These are phyloP conservation scores for Chaetomium strumarium DNA, from an alignment of 2,329 filamentous ascomycete species.

Conservation along the genomic window DNA sequence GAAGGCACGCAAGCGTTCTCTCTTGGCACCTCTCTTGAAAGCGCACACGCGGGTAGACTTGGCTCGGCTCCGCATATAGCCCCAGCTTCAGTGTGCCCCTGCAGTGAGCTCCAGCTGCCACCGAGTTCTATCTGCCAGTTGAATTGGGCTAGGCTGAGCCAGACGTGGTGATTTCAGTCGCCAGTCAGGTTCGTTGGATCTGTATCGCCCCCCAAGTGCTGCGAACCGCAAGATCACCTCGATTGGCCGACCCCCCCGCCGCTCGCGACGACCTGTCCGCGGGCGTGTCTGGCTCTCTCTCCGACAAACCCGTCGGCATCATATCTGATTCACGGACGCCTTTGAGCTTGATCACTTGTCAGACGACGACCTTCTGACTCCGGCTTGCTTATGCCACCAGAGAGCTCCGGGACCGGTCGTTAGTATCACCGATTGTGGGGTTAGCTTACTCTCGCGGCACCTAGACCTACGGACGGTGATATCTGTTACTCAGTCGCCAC, in stretches of 20 bases:
- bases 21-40: conserved; percentile 1
- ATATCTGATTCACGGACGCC: conserved; percentile 16
- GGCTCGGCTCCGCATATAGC: conserved; percentile 18
- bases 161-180: conserved; percentile 25
- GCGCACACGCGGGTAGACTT: conserved; percentile 12
- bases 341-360: not conserved
- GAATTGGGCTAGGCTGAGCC: conserved; percentile 14
- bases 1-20: conserved; percentile 3
- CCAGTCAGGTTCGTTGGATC: conserved; percentile 25
- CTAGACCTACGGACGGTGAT: not conserved
- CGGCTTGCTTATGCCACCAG: not conserved
- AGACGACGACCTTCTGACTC: not conserved
- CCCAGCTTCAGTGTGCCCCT: conserved; percentile 21
- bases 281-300: conserved; percentile 14
- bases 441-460: not conserved
- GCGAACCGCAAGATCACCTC: conserved; percentile 21
- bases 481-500: no score
- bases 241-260: conserved; percentile 23
- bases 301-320: conserved; percentile 12
- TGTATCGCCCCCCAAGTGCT: conserved; percentile 20
- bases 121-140: conserved; percentile 12
- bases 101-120: conserved; percentile 19
- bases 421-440: not conserved
- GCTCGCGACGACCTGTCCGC: conserved; percentile 23
- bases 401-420: not conserved